phyloP scores from a whole-genome alignment of 169 alveolate genomes.

The Eimeria maxima region DNA sequence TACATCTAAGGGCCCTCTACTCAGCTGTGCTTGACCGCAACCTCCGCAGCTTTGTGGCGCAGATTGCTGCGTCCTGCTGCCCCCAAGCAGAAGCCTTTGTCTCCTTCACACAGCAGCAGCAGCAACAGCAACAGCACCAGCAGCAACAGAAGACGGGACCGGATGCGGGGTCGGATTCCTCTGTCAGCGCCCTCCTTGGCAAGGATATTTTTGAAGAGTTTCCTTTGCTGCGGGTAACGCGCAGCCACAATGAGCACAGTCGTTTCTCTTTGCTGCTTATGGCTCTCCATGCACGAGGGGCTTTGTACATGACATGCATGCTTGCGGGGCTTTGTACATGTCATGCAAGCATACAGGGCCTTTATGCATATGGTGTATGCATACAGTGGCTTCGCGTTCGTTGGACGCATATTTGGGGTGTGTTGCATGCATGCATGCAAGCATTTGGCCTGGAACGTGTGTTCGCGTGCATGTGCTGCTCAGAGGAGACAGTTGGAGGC shows the following conservation, averaged over 20 bases:
- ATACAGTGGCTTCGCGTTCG: background rate
- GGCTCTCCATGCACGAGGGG: background rate
- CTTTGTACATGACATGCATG: background rate
- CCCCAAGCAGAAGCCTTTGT: constrained; percentile 62
- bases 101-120: constrained; percentile 42
- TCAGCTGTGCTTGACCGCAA: constrained; percentile 61
- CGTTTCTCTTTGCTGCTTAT: too few relatives aligned
- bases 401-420: background rate
- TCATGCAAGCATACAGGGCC: background rate
- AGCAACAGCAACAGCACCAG: background rate
- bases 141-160: background rate
- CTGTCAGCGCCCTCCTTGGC: constrained; percentile 17
- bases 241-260: background rate
- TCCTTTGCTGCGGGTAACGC: constrained; percentile 26
- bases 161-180: background rate
- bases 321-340: background rate
- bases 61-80: constrained; percentile 72
- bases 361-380: background rate
- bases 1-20: constrained; percentile 76
- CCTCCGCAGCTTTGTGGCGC: constrained; percentile 70
- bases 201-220: background rate
- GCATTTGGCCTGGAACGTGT: background rate
- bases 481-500: constrained; percentile 25
- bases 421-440: constrained; percentile 16
- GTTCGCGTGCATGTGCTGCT: background rate